Conservation (phyloP, 352 stramenopile genomes). For the Pythium guiyangense region DNA sequence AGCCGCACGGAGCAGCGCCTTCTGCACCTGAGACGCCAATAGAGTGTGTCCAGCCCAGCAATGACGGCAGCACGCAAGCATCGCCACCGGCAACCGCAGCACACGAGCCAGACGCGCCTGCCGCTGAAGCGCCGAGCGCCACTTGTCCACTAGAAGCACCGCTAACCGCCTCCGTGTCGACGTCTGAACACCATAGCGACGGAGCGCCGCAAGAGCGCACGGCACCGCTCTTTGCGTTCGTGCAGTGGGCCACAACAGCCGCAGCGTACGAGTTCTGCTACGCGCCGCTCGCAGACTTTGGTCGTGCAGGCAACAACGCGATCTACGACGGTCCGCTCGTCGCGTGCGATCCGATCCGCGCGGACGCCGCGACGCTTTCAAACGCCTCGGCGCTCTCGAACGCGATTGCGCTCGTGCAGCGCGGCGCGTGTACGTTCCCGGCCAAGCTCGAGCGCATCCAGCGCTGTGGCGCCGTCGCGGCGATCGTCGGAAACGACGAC, state of each 20-base stretch:
- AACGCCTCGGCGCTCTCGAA: slow-evolving; percentile 33
- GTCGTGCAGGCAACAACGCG: slow-evolving; percentile 24
- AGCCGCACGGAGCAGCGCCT: slow-evolving; percentile 13
- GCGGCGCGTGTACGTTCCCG: slow-evolving; percentile 63
- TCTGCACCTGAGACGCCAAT: background rate
- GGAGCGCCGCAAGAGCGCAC: background rate
- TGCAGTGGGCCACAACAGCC: slow-evolving; percentile 53
- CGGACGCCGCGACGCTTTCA: slow-evolving; percentile 25
- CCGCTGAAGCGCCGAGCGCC: no score
- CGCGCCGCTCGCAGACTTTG: slow-evolving; percentile 66
- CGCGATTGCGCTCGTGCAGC: slow-evolving; percentile 45
- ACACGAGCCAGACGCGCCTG: no score
- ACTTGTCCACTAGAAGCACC: no score
- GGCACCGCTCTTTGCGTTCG: slow-evolving; percentile 54
- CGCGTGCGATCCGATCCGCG: slow-evolving; percentile 43
- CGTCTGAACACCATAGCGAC: no score
- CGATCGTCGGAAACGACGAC: slow-evolving; percentile 71
- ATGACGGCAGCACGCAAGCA: background rate
- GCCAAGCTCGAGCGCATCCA: slow-evolving; percentile 65
- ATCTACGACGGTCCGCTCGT: slow-evolving; percentile 43
- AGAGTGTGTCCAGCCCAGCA: background rate
- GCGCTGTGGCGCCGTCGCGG: slow-evolving; percentile 41
- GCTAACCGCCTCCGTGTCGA: no score
- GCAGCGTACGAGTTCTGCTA: slow-evolving; percentile 42
- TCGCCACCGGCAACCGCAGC: no score